Percentiles rank a stretch among this genome's conserved stretches.
phyloP scores from a whole-genome alignment of 192 early-diverging fungal genomes.

The Coemansia sp. region DNA sequence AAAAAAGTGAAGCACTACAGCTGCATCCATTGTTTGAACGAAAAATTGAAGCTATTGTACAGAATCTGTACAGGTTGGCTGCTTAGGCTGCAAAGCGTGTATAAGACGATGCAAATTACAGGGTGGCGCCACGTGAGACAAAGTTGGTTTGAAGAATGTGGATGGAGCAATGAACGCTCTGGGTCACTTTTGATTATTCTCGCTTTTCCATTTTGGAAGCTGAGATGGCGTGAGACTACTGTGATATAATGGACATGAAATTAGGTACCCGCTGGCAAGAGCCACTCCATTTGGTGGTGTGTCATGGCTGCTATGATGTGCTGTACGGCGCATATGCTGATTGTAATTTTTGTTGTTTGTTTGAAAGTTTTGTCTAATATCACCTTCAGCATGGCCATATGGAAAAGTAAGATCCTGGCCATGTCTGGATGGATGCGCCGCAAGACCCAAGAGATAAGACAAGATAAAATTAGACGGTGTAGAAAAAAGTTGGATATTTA shows the following conservation, averaged over 20 bases:
- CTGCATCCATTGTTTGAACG: background rate
- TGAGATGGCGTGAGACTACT: background rate
- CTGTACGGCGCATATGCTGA: too few relatives aligned
- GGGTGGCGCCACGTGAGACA: slow-evolving; percentile 9
- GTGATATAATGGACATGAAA: background rate
- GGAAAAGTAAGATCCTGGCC: too few relatives aligned
- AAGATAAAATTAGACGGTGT: too few relatives aligned
- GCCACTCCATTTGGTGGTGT: background rate
- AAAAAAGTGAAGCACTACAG: background rate
- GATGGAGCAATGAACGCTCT: background rate
- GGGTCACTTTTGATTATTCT: background rate
- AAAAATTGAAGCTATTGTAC: background rate
- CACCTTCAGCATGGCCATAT: too few relatives aligned
- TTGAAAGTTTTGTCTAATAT: too few relatives aligned
- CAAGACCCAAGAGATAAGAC: too few relatives aligned
- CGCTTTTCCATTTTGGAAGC: background rate
- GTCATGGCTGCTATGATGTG: too few relatives aligned
- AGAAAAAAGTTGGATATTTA: too few relatives aligned
- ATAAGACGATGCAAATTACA: background rate
- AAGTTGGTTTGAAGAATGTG: background rate
- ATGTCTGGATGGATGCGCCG: too few relatives aligned
- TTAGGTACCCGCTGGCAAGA: too few relatives aligned
- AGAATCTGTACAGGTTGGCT: background rate
- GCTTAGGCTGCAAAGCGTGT: background rate
- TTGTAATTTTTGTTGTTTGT: too few relatives aligned